Evolutionary conservation across 208 protist species (phyloP).

Genomic region (Leishmania major): DNA sequence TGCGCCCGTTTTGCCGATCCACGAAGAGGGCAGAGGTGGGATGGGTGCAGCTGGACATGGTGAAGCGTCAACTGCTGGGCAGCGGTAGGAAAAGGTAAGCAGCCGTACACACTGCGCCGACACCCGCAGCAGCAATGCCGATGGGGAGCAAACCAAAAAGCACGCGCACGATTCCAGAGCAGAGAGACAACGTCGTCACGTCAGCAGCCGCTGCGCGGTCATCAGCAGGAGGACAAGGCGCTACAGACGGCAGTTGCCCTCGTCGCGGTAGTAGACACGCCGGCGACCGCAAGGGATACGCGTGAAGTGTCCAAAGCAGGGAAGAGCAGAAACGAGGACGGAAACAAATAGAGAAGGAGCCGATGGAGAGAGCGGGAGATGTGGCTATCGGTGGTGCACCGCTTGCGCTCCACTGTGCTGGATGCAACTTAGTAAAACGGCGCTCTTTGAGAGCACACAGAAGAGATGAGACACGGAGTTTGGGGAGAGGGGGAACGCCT

Average conservation of each 20-base stretch:
- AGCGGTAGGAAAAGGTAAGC: neutral
- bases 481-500: neutral
- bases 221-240: neutral
- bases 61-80: neutral
- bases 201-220: neutral
- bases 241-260: neutral
- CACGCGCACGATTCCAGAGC: neutral
- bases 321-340: neutral
- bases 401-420: neutral
- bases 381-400: too few relatives aligned
- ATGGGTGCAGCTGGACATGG: constrained; percentile 71
- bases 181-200: neutral
- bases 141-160: neutral
- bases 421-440: neutral
- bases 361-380: neutral
- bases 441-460: neutral
- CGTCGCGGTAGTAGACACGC: neutral
- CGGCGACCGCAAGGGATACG: neutral
- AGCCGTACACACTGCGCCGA: neutral
- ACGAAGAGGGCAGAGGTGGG: constrained; percentile 71
- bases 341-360: neutral
- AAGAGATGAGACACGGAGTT: neutral
- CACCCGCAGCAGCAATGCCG: neutral
- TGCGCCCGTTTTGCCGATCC: constrained; percentile 59
- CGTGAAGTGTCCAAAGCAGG: neutral